Evolutionary conservation across 108 stramenopile genomes (phyloP), one percentile per base, ranked within the genome.

Genomic region (Craspedostauros australis): DNA sequence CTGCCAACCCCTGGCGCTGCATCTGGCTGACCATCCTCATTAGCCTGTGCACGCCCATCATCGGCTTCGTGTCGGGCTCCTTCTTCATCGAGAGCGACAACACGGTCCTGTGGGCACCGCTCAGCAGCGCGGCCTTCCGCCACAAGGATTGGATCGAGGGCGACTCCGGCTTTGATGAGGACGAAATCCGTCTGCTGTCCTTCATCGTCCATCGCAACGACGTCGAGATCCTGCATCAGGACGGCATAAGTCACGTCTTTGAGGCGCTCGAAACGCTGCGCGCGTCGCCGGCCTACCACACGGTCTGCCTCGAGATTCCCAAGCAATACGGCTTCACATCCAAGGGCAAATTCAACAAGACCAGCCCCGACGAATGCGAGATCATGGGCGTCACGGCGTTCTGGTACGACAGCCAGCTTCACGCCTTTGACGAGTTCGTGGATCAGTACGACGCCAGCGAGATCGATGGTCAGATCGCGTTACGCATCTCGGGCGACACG

Each of bases 91-190:
- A 54, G 14, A 20, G 20, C 16, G 39, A 54, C 37, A 39, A 39
- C 11, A 4, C 20, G 5, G 27, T 16, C 22, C 19, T 39, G 22
- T 39, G 36, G 37, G 25, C 36, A 2, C 36, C 52, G 8, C 1
- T 2, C 1, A 16, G 18, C 12, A 42, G 39, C 37, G 12, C 14
- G 4, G 8, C 37, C 2, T 11, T 54, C 24, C 30, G 32, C 2
- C 19, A 39, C 16, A 39, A 39, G 14, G 15, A 54, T 11, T 54
- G 52, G 52, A 54, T 54, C 27, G 8, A 54, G 15, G 3, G 8
- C 22, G 37, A 39, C 9, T 19, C 16, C 24, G 52, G 52, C 15
- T 54, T 54, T 22, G 15, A 3, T 14, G 24, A 3, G 20, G n/a
- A 15, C 26, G 4, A n/a, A n/a, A n/a, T 2, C 3, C 19, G 3